Conservation (phyloP, 2,329 filamentous ascomycete species). For the Hymenoscyphus albidus region DNA sequence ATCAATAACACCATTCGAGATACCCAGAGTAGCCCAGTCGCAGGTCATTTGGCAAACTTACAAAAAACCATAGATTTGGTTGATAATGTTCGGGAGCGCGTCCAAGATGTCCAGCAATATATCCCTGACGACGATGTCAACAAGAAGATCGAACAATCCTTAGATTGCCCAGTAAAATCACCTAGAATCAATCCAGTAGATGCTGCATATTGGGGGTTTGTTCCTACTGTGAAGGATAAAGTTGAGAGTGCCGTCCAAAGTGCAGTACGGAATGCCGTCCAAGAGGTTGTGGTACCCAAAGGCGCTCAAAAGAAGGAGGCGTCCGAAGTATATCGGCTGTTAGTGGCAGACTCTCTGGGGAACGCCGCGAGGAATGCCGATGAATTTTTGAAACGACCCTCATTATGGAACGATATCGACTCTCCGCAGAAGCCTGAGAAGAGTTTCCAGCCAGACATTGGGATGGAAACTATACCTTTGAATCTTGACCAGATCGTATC, state of each 20-base stretch:
- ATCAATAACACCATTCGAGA: conserved; percentile 8
- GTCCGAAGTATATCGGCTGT: conserved; percentile 25
- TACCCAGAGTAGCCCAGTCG: background rate
- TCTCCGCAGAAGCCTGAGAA: conserved; percentile 6
- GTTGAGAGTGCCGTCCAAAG: conserved; percentile 29
- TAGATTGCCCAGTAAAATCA: background rate
- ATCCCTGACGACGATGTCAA: background rate
- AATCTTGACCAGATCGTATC: conserved; percentile 13
- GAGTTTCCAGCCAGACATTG: conserved; percentile 5
- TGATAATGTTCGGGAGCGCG: conserved; percentile 14
- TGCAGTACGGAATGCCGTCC: conserved; percentile 29
- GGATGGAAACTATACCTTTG: conserved; percentile 18
- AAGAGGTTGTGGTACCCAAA: conserved; percentile 23
- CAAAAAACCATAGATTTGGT: conserved; percentile 21
- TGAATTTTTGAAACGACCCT: conserved; percentile 24
- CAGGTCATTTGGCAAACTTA: conserved; percentile 15
- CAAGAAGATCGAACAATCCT: background rate
- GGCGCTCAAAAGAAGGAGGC: conserved; percentile 20
- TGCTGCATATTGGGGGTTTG: conserved; percentile 31
- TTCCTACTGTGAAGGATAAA: conserved; percentile 27
- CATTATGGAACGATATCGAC: conserved; percentile 19
- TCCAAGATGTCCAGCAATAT: conserved; percentile 12
- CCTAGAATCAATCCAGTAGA: conserved; percentile 18
- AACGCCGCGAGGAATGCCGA: conserved; percentile 27
- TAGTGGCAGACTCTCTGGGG: conserved; percentile 26